Percentiles rank a stretch among this genome's conserved stretches.
These are phyloP conservation scores for Nevesoporus exiguus DNA, from an alignment of 768 basidiomycete species.

Conservation along the genomic window DNA sequence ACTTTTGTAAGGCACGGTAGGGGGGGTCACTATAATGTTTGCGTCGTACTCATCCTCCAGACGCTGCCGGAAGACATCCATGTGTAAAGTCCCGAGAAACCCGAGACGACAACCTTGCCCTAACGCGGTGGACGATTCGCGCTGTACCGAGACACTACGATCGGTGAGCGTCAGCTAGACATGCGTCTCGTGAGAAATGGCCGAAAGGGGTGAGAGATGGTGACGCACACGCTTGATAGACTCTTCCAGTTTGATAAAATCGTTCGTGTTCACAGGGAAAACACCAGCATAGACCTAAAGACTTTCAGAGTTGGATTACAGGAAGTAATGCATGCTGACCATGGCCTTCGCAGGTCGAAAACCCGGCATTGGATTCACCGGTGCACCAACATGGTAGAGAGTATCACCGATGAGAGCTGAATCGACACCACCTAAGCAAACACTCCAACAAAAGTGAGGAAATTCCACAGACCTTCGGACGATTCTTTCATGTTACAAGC, in stretches of 20 bases:
- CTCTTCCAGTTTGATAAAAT: slow-evolving; percentile 94
- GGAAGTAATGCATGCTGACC: slow-evolving; percentile 43
- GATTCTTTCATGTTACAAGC: slow-evolving; percentile 99
- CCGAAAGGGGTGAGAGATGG: not conserved
- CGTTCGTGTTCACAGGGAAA: slow-evolving; percentile 87
- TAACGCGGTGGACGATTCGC: slow-evolving; percentile 90
- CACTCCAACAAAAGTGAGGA: not conserved
- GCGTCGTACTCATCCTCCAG: slow-evolving; percentile 96
- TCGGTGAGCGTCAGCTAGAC: slow-evolving; percentile 77
- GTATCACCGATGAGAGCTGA: slow-evolving; percentile 94
- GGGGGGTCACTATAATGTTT: slow-evolving; percentile 92
- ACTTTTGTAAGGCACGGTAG: slow-evolving; percentile 94
- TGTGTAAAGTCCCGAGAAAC: slow-evolving; percentile 92
- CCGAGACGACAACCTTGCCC: slow-evolving; percentile 95
- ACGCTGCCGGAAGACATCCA: slow-evolving; percentile 94
- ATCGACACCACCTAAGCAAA: slow-evolving; percentile 1
- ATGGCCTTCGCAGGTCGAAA: slow-evolving; percentile 93
- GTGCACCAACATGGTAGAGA: slow-evolving; percentile 67
- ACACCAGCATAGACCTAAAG: slow-evolving; percentile 88
- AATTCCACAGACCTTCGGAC: slow-evolving; percentile 63
- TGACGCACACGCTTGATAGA: slow-evolving; percentile 79
- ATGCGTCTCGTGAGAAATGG: slow-evolving; percentile 11
- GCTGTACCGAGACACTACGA: slow-evolving; percentile 83
- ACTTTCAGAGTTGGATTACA: not conserved
- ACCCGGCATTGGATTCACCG: slow-evolving; percentile 81